A percentile compares a stretch with the other conserved stretches of the same genome.
These are phyloP conservation scores for Pleurotus platypus DNA, from an alignment of 768 basidiomycete species.

Conservation along the genomic window DNA sequence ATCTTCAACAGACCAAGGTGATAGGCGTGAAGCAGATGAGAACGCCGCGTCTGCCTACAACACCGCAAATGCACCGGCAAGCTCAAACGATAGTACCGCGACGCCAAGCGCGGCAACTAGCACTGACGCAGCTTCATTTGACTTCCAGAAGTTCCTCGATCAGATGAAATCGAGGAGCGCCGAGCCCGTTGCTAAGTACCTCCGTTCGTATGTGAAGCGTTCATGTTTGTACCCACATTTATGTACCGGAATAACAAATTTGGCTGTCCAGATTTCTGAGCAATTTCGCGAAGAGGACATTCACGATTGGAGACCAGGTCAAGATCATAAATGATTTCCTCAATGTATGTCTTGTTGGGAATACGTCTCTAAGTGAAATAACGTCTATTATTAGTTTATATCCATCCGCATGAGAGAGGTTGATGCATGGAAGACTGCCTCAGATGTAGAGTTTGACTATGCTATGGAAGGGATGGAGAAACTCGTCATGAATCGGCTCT, in stretches of 20 bases:
- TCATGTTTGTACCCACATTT: not conserved
- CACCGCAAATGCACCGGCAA: constrained; percentile 2
- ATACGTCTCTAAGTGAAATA: no score
- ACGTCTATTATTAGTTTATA: constrained; percentile 65
- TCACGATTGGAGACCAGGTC: constrained; percentile 89
- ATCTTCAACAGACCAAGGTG: constrained; percentile 1
- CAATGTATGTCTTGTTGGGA: constrained; percentile 44
- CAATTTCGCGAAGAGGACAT: constrained; percentile 89
- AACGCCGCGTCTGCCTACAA: not conserved
- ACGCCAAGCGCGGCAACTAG: constrained; percentile 17
- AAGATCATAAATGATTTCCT: constrained; percentile 95
- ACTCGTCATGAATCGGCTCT: constrained; percentile 96
- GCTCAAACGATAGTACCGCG: constrained; percentile 8
- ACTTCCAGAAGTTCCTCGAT: constrained; percentile 93
- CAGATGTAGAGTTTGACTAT: constrained; percentile 88
- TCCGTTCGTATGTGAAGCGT: constrained; percentile 74
- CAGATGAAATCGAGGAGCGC: constrained; percentile 88
- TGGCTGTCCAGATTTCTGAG: constrained; percentile 69
- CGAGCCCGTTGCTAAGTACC: constrained; percentile 91
- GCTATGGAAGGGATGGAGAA: constrained; percentile 99
- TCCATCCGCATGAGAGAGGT: constrained; percentile 78
- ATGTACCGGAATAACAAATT: not conserved
- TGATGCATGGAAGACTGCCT: constrained; percentile 78
- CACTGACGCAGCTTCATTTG: constrained; percentile 52
- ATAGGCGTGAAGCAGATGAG: not conserved